Evolutionary conservation across 345 rosid species (phyloP).

Genomic region (Theobroma cacao): DNA sequence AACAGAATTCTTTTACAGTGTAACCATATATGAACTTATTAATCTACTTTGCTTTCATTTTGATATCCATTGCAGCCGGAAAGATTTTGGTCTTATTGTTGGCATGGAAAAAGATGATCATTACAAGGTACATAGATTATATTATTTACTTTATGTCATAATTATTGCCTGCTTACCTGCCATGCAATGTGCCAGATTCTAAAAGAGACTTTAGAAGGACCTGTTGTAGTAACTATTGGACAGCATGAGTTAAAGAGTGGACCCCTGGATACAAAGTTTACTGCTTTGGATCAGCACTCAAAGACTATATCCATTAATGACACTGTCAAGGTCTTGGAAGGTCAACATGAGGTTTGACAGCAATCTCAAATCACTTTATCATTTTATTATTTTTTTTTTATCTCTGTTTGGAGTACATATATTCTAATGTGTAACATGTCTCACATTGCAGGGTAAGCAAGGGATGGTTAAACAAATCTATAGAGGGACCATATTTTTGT

Average conservation of each 20-base stretch:
- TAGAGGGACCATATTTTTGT: constrained; percentile 69
- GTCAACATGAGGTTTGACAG: constrained; percentile 64
- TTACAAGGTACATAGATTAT: constrained; percentile 56
- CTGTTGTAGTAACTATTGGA: constrained; percentile 53
- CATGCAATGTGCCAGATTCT: constrained; percentile 56
- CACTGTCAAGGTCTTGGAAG: constrained; percentile 73
- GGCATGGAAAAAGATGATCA: constrained; percentile 80
- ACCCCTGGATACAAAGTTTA: constrained; percentile 69
- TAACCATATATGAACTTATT: constrained; percentile 11
- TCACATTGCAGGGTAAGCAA: constrained; percentile 65
- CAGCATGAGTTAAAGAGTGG: constrained; percentile 51
- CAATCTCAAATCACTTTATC: neutral
- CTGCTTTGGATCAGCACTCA: constrained; percentile 61
- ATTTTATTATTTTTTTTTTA: neutral
- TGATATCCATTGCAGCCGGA: constrained; percentile 57
- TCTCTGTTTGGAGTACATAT: neutral
- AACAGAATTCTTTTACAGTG: constrained; percentile 12
- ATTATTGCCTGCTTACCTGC: constrained; percentile 19
- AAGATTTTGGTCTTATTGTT: constrained; percentile 84
- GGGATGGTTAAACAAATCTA: constrained; percentile 85
- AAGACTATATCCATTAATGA: constrained; percentile 69
- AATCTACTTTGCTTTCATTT: constrained; percentile 20
- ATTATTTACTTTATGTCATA: constrained; percentile 10
- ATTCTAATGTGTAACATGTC: neutral
- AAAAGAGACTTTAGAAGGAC: constrained; percentile 69